Percentiles rank a stretch among this genome's conserved stretches.
Conservation (phyloP, 2,329 filamentous ascomycete species). For the Pestalotiopsis sp. region DNA sequence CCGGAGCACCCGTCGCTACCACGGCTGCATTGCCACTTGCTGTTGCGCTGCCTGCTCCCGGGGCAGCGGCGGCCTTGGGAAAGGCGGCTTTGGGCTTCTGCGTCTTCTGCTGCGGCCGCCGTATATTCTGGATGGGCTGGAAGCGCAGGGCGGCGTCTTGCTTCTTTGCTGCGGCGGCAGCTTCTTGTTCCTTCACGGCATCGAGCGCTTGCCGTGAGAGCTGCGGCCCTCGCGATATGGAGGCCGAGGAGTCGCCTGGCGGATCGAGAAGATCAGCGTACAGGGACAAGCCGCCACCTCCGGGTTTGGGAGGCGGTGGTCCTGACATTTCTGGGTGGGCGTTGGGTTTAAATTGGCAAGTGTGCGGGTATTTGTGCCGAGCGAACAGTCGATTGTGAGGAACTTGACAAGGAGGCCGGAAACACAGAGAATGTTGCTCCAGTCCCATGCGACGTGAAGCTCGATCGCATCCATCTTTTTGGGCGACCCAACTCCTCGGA, state of each 20-base stretch:
- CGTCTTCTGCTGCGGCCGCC: constrained; percentile 71
- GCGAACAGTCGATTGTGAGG: neutral
- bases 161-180: constrained; percentile 63
- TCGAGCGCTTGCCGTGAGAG: constrained; percentile 65
- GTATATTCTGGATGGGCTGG: constrained; percentile 68
- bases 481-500: neutral
- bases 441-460: neutral
- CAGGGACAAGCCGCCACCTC: constrained; percentile 64
- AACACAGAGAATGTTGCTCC: neutral
- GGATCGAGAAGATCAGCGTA: constrained; percentile 84
- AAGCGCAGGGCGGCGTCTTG: constrained; percentile 74
- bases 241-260: constrained; percentile 50
- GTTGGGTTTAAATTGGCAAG: neutral
- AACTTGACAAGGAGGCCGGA: neutral
- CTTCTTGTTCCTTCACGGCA: constrained; percentile 45
- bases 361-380: neutral
- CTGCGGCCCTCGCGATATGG: constrained; percentile 78
- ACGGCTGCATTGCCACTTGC: constrained; percentile 16
- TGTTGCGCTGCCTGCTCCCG: constrained; percentile 25
- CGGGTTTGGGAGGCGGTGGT: constrained; percentile 40
- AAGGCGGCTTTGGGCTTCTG: constrained; percentile 62
- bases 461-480: neutral
- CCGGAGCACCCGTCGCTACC: constrained; percentile 30
- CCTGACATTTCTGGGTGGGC: constrained; percentile 24
- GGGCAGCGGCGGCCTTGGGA: constrained; percentile 42